These are phyloP conservation scores for Syzygium aromaticum DNA, from an alignment of 345 rosid species.

Conservation along the genomic window DNA sequence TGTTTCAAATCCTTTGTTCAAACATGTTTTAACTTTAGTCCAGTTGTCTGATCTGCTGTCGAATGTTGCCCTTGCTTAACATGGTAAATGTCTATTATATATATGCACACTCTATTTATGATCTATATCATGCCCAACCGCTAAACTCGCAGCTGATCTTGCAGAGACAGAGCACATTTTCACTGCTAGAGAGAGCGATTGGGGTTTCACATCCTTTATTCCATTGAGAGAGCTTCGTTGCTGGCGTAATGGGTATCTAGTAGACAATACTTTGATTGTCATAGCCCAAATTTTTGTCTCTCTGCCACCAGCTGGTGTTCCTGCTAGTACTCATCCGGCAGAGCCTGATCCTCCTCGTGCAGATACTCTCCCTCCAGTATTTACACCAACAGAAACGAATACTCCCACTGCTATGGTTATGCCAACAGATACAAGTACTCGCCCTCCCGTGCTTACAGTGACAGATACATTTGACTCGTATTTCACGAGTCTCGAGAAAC, in stretches of 20 bases:
- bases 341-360: neutral
- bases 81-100: neutral
- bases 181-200: neutral
- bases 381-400: neutral
- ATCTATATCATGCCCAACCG: neutral
- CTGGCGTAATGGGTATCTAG: neutral
- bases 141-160: neutral
- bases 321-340: neutral
- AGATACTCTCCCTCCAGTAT: neutral
- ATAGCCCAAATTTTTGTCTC: neutral
- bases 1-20: neutral
- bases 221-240: neutral
- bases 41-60: neutral
- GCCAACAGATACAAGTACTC: neutral
- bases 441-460: neutral
- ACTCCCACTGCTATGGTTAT: neutral
- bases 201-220: conserved; percentile 1
- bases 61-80: neutral
- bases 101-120: neutral
- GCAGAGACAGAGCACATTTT: conserved; percentile 2
- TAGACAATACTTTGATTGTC: neutral
- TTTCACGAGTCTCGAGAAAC: neutral
- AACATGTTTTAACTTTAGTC: neutral
- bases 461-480: neutral
- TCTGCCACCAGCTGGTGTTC: neutral